Base-by-base conservation (phyloP, 2,329 filamentous ascomycete genomes). In the Didymella sp. region DNA sequence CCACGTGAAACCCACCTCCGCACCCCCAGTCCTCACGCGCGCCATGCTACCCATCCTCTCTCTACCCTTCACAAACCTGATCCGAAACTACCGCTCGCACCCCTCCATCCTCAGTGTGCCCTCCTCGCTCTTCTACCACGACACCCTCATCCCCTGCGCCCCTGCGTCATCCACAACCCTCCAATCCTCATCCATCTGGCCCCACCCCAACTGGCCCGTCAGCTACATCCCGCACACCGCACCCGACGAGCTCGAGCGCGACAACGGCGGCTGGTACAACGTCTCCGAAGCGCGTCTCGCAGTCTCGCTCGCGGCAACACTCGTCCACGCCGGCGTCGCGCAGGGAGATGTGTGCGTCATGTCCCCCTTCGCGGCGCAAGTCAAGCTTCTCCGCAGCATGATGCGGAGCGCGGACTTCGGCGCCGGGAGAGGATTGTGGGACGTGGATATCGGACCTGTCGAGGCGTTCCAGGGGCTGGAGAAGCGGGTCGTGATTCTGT, bases 381-480 rank as follows among this genome's bases (percentile, higher is more conserved):
- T 81, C 30, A 70, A 71, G 35, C 60, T 71, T 8, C 67, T 81
- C n/a, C 76, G 79, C 31, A 54, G 66, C 4, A 33, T 67, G 8
- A 75, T 79, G 13, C 72, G 79, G 8, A 21, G 61, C 59, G n/a
- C n/a, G n/a, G 0, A 8, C 3, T 2, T 21, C 30, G 50, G 41
- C 5, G 21, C 46, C 21, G 46, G 64, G 51, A 22, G 44, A 3
- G 67, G 66, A 6, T 60, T 78, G 8, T 72, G 73, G 63, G 67
- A 72, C 24, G 71, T 81, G 7, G 80, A 80, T 47, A 78, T 81
- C 40, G 79, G 79, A 2, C 79, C 79, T 2, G 64, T 80, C 30
- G 79, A 80, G 55, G 79, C 78, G 19, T 81, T 80, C 46, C 79
- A 81, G 57, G 79, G 79, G 0, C 67, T 80, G 6, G 79, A 81